A percentile compares a stretch with the other conserved stretches of the same genome.
These are phyloP conservation scores for Elaeagnus macrophylla DNA, from an alignment of 306 rosid species.

Conservation along the genomic window DNA sequence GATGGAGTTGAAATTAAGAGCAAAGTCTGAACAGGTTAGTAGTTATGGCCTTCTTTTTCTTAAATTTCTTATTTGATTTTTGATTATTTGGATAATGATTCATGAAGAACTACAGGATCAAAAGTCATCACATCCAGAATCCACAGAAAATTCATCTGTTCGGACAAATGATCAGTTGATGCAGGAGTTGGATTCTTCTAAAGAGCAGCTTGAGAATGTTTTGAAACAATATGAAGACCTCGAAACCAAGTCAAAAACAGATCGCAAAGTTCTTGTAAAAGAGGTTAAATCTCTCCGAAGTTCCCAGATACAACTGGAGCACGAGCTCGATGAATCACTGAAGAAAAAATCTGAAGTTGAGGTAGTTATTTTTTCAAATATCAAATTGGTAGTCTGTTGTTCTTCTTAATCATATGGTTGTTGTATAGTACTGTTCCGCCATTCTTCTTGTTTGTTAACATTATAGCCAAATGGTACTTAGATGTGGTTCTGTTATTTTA, in stretches of 20 bases:
- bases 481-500: neutral
- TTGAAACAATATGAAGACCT: slow-evolving; percentile 68
- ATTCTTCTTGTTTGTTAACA: neutral
- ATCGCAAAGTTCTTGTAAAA: slow-evolving; percentile 77
- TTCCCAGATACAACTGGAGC: slow-evolving; percentile 52
- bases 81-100: slow-evolving; percentile 13
- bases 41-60: slow-evolving; percentile 13
- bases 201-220: slow-evolving; percentile 54
- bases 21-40: slow-evolving; percentile 63
- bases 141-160: slow-evolving; percentile 28
- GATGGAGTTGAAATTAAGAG: slow-evolving; percentile 79
- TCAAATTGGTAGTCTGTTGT: slow-evolving; percentile 19
- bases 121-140: slow-evolving; percentile 27
- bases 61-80: slow-evolving; percentile 10
- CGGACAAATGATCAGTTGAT: slow-evolving; percentile 38
- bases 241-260: slow-evolving; percentile 87
- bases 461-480: slow-evolving; percentile 11
- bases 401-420: neutral
- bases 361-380: slow-evolving; percentile 17
- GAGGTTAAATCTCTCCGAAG: slow-evolving; percentile 92
- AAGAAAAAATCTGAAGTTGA: slow-evolving; percentile 40
- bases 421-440: neutral
- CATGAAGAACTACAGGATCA: slow-evolving; percentile 39
- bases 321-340: slow-evolving; percentile 48
- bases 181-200: slow-evolving; percentile 49